Evolutionary conservation across 176 grass and related monocot genomes (phyloP).

Genomic region (Oropetium thomaeum): DNA sequence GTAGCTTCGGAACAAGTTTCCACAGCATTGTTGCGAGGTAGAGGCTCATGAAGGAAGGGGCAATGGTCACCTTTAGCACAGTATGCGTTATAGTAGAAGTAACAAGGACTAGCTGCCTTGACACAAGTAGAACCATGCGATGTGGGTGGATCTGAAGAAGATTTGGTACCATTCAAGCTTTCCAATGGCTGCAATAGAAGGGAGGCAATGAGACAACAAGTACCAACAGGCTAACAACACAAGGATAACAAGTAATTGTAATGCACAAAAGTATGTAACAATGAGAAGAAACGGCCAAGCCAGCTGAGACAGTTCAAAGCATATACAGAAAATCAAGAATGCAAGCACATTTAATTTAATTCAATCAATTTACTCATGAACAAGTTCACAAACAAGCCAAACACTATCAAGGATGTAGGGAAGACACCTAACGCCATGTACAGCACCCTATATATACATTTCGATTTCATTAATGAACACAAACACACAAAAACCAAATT

Average conservation of each 20-base stretch:
- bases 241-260: not conserved
- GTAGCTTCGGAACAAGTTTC: conserved; percentile 23
- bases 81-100: conserved; percentile 39
- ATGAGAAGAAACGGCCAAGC: not conserved
- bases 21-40: conserved; percentile 2
- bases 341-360: no score
- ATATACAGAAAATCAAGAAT: not conserved
- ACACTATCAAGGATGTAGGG: not conserved
- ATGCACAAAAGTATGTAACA: not conserved
- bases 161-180: conserved; percentile 25
- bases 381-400: not conserved
- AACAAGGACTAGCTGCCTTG: conserved; percentile 47
- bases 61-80: conserved; percentile 53
- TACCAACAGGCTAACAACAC: not conserved
- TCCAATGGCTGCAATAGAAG: conserved; percentile 43
- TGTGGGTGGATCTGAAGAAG: conserved; percentile 5
- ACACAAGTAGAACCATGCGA: conserved; percentile 26
- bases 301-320: not conserved
- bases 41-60: conserved; percentile 39
- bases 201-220: conserved; percentile 28
- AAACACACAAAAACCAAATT: not conserved
- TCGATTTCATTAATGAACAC: conserved; percentile 13
- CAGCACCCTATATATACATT: not conserved
- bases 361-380: not conserved
- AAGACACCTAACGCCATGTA: not conserved